phyloP scores from a whole-genome alignment of 495 filamentous ascomycete species.

The Tuber calosporum region DNA sequence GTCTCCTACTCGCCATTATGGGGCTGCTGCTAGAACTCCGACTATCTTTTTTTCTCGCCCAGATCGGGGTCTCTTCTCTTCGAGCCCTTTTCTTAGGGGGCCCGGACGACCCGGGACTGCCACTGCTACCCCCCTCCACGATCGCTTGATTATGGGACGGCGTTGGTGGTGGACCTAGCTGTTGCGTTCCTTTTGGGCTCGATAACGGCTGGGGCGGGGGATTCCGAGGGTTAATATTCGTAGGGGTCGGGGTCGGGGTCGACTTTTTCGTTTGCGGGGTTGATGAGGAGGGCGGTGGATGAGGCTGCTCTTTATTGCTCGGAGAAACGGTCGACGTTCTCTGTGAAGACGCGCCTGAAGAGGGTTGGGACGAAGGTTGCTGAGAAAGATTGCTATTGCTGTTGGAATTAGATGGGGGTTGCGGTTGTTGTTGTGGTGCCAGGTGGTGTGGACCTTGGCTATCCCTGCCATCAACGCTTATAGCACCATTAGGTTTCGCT shows the following conservation, averaged over 20 bases:
- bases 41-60: conserved; percentile 44
- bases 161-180: conserved; percentile 38
- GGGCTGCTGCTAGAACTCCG: conserved; percentile 42
- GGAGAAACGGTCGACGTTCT: conserved; percentile 27
- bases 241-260: conserved; percentile 22
- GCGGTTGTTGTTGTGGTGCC: conserved; percentile 34
- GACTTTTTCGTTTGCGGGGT: conserved; percentile 8
- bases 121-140: conserved; percentile 30
- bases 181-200: conserved; percentile 24
- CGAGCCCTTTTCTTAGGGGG: conserved; percentile 39
- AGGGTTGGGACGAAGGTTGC: conserved; percentile 21
- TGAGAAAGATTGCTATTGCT: conserved; percentile 19
- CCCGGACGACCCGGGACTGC: conserved; percentile 33
- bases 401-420: conserved; percentile 9
- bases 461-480: conserved; percentile 35
- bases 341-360: conserved; percentile 24
- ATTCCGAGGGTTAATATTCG: conserved; percentile 19
- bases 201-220: conserved; percentile 21
- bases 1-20: conserved; percentile 40
- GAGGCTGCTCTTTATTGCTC: conserved; percentile 32
- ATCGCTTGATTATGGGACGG: conserved; percentile 19
- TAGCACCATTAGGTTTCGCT: conserved; percentile 48
- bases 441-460: conserved; percentile 45
- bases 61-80: conserved; percentile 44
- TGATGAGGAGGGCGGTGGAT: conserved; percentile 25